Evolutionary conservation across 2,329 filamentous ascomycete genomes (phyloP).

Genomic region (Ilyonectria destructans): DNA sequence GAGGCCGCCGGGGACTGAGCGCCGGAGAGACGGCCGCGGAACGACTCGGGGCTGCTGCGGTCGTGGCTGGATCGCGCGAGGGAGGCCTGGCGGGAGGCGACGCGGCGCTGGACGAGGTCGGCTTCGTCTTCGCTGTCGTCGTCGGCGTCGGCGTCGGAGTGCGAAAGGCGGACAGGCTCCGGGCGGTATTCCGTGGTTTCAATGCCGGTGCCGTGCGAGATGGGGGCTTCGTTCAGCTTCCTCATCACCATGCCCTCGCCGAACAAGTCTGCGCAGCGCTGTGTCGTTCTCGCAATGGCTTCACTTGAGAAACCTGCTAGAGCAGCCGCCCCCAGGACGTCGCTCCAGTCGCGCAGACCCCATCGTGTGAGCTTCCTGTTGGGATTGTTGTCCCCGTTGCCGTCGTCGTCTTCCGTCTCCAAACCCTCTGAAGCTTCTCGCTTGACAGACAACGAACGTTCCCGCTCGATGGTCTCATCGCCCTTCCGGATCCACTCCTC

Average conservation of each 20-base stretch:
- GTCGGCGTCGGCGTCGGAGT: constrained; percentile 42
- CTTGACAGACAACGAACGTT: constrained; percentile 36
- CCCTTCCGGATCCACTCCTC: constrained; percentile 54
- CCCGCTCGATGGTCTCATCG: constrained; percentile 47
- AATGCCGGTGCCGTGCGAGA: constrained; percentile 43
- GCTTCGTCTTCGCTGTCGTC: constrained; percentile 48
- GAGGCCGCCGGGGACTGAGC: constrained; percentile 40
- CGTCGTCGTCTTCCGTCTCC: constrained; percentile 38
- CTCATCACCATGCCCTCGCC: constrained; percentile 78
- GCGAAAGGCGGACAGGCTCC: constrained; percentile 45
- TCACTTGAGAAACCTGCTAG: constrained; percentile 78
- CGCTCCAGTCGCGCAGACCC: constrained; percentile 84
- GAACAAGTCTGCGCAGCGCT: constrained; percentile 84
- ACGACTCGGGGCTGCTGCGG: constrained; percentile 43
- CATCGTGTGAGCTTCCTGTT: constrained; percentile 54
- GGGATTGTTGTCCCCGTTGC: constrained; percentile 36
- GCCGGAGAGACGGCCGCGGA: constrained; percentile 42
- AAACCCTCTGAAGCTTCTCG: constrained; percentile 36
- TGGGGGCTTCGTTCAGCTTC: constrained; percentile 62
- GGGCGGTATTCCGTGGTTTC: constrained; percentile 52
- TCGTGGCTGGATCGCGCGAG: constrained; percentile 47
- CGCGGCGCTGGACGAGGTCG: constrained; percentile 50
- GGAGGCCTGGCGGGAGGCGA: constrained; percentile 52
- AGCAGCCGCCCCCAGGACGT: constrained; percentile 85
- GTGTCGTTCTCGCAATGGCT: constrained; percentile 78